Evolutionary conservation across 139 green algal species (phyloP).

Genomic region (Closterium sp.): DNA sequence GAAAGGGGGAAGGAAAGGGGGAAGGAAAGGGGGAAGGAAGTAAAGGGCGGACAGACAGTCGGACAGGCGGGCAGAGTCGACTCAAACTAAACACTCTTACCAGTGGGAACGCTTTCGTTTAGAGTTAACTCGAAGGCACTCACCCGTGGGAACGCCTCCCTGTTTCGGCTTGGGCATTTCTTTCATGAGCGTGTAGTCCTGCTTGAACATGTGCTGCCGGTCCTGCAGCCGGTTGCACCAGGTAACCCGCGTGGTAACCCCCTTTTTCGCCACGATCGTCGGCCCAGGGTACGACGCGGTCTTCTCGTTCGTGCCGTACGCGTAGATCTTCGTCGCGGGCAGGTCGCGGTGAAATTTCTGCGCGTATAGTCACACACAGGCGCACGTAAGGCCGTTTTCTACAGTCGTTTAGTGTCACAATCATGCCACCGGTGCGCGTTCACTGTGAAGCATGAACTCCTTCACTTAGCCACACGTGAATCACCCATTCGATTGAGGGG

Average conservation of each 20-base stretch:
- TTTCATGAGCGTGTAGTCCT: constrained; percentile 20
- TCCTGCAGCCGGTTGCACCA: constrained; percentile 30
- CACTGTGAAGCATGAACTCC: background rate
- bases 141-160: constrained; percentile 20
- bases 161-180: background rate
- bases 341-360: constrained; percentile 38
- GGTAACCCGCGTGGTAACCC: background rate
- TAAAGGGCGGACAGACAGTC: background rate
- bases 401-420: too few relatives aligned
- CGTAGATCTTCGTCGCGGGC: constrained; percentile 21
- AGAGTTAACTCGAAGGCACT: background rate
- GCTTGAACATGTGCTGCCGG: constrained; percentile 11
- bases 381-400: too few relatives aligned
- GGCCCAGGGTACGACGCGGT: constrained; percentile 17
- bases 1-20: too few relatives aligned
- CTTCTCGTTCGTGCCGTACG: constrained; percentile 4
- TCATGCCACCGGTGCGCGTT: too few relatives aligned
- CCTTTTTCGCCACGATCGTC: constrained; percentile 17
- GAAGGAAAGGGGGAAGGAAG: too few relatives aligned
- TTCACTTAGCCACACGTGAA: background rate
- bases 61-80: background rate
- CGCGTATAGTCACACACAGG: background rate
- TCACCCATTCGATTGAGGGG: too few relatives aligned
- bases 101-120: background rate
- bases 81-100: too few relatives aligned